phyloP scores from a whole-genome alignment of 441 rosid species.

The Pelargonium exstipulatum region DNA sequence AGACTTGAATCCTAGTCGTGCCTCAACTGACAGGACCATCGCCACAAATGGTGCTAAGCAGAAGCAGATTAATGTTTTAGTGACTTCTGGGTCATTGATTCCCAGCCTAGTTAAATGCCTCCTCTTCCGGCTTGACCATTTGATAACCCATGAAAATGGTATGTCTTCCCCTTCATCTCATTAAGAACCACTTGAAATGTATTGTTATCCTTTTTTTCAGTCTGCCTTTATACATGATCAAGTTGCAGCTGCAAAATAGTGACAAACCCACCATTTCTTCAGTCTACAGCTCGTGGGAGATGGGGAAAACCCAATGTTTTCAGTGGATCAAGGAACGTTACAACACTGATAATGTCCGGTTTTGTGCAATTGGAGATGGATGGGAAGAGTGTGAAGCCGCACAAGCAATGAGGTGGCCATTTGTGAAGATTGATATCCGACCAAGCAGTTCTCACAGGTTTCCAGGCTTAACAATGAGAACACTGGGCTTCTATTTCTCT shows the following conservation, averaged over 20 bases:
- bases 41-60: constrained; percentile 23
- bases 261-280: constrained; percentile 10
- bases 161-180: constrained; percentile 22
- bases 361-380: constrained; percentile 84
- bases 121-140: constrained; percentile 59
- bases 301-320: constrained; percentile 74
- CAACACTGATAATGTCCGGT: constrained; percentile 36
- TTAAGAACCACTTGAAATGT: neutral
- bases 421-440: constrained; percentile 59
- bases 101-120: constrained; percentile 84
- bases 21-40: constrained; percentile 19
- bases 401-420: constrained; percentile 79
- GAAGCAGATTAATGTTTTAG: constrained; percentile 56
- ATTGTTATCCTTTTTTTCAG: neutral
- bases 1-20: constrained; percentile 22
- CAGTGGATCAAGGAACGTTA: constrained; percentile 64
- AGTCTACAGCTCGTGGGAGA: constrained; percentile 81
- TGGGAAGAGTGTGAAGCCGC: constrained; percentile 93
- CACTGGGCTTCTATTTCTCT: constrained; percentile 58
- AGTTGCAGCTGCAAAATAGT: neutral
- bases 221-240: too few relatives aligned
- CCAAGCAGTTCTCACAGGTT: constrained; percentile 60
- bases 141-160: constrained; percentile 65
- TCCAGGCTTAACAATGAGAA: constrained; percentile 69
- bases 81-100: constrained; percentile 81